phyloP scores from a whole-genome alignment of 495 filamentous ascomycete genomes.

The Penicillium silybi region DNA sequence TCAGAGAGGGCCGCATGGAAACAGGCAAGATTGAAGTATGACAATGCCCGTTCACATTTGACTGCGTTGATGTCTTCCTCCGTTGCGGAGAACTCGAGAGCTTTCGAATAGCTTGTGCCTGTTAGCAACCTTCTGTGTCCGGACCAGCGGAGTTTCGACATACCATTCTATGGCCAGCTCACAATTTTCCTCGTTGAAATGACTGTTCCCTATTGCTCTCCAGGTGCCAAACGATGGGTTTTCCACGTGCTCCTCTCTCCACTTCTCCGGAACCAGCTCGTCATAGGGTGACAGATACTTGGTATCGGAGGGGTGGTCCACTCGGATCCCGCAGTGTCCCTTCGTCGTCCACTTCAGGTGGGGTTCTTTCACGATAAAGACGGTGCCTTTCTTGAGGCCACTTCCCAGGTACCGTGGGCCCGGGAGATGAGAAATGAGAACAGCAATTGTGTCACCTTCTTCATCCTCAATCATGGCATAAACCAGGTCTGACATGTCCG shows the following conservation, averaged over 20 bases:
- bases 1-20: too few species aligned
- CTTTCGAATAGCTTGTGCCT: slow-evolving; percentile 25
- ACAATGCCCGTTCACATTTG: slow-evolving; percentile 37
- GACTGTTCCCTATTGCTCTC: slow-evolving; percentile 34
- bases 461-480: slow-evolving; percentile 41
- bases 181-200: slow-evolving; percentile 18
- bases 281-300: slow-evolving; percentile 27
- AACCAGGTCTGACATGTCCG: slow-evolving; percentile 36
- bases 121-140: neutral
- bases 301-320: slow-evolving; percentile 52
- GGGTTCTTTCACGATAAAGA: slow-evolving; percentile 50
- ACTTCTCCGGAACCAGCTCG: slow-evolving; percentile 26
- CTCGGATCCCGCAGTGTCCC: slow-evolving; percentile 36
- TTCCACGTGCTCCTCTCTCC: slow-evolving; percentile 15
- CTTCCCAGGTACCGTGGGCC: slow-evolving; percentile 14
- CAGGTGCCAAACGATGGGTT: slow-evolving; percentile 5
- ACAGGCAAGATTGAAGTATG: slow-evolving; percentile 26
- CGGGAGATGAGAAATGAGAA: slow-evolving; percentile 43
- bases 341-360: slow-evolving; percentile 37
- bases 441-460: slow-evolving; percentile 31
- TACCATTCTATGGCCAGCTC: slow-evolving; percentile 23
- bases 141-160: neutral
- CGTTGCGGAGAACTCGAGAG: slow-evolving; percentile 17
- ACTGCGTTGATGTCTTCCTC: slow-evolving; percentile 17
- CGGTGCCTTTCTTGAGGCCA: slow-evolving; percentile 22